Conservation (phyloP, 805 yeast species). For the Monosporozyma yasuniensis region DNA sequence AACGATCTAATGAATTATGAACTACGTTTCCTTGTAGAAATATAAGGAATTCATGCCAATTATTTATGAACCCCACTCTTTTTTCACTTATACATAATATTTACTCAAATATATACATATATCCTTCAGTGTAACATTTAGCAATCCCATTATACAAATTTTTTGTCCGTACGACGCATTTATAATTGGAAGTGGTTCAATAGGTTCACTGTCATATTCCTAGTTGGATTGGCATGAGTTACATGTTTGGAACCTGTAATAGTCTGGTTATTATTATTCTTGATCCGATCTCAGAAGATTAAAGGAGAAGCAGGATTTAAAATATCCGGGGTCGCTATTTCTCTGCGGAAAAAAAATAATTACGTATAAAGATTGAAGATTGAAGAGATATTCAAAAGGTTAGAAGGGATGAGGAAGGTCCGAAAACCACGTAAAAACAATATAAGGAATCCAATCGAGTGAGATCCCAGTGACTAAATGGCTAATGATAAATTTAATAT, state of each 20-base stretch:
- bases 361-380: neutral
- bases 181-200: too few relatives aligned
- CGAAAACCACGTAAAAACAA: neutral
- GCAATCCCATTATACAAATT: too few relatives aligned
- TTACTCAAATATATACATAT: neutral
- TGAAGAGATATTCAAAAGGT: neutral
- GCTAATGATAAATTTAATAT: conserved; percentile 21
- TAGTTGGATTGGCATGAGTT: too few relatives aligned
- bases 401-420: neutral
- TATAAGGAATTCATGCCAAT: neutral
- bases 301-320: neutral
- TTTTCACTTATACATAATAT: neutral
- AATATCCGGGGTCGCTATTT: neutral
- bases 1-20: neutral
- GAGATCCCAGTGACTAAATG: conserved; percentile 8
- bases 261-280: too few relatives aligned
- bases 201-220: too few relatives aligned
- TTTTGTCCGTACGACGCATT: too few relatives aligned
- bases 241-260: too few relatives aligned
- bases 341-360: neutral
- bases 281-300: neutral
- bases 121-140: neutral
- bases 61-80: neutral
- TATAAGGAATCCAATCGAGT: neutral
- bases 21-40: neutral